Percentiles rank a stretch among this genome's conserved stretches.
These are phyloP conservation scores for Hymenoscyphus fructigenus DNA, from an alignment of 2,329 filamentous ascomycete species.

Conservation along the genomic window DNA sequence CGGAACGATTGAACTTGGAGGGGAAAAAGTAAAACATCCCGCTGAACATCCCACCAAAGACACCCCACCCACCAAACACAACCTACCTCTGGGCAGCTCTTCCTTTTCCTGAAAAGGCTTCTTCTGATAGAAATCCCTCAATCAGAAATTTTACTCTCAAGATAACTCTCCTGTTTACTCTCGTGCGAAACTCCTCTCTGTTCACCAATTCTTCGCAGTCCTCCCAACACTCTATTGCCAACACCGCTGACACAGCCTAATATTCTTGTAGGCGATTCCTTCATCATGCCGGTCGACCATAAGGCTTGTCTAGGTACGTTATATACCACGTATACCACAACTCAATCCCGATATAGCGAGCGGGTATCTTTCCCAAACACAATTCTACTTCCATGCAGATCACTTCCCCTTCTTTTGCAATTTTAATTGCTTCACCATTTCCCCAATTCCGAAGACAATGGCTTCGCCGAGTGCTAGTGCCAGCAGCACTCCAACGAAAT, in stretches of 20 bases:
- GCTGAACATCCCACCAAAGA: slow-evolving; percentile 1
- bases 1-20: slow-evolving; percentile 4
- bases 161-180: not conserved
- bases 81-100: not conserved
- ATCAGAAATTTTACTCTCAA: not conserved
- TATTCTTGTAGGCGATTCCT: slow-evolving; percentile 24
- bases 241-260: slow-evolving; percentile 24
- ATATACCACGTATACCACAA: slow-evolving; percentile 34
- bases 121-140: slow-evolving; percentile 2
- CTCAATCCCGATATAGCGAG: slow-evolving; percentile 7
- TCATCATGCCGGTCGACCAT: slow-evolving; percentile 64
- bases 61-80: slow-evolving; percentile 1
- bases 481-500: slow-evolving; percentile 9
- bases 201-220: not conserved
- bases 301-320: slow-evolving; percentile 66
- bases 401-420: not conserved
- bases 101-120: not conserved
- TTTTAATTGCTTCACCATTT: not conserved
- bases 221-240: slow-evolving; percentile 12
- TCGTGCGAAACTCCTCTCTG: not conserved
- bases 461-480: slow-evolving; percentile 6
- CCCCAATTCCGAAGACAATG: slow-evolving; percentile 8
- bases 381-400: slow-evolving; percentile 7
- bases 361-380: slow-evolving; percentile 1
- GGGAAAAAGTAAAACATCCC: slow-evolving; percentile 3